Base-by-base conservation (phyloP, 2,329 filamentous ascomycete species). In the Aspergillus sp. region DNA sequence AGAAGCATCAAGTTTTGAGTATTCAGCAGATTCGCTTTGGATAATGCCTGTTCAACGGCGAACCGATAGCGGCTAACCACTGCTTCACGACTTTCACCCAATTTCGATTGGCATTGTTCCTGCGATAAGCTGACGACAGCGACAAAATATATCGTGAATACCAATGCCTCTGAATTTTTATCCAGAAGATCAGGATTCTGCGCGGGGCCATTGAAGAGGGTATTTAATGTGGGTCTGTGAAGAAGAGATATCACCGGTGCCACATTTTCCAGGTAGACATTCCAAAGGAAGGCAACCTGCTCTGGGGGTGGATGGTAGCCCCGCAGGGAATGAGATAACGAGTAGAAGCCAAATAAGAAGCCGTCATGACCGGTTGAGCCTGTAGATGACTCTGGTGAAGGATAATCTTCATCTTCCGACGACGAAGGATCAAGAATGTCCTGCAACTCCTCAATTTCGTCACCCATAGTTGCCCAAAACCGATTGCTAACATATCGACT, bases 391-490 rank as follows among this genome's bases (percentile, higher is more conserved):
- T 71, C 71, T 2, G 76, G 73, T 2, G 77, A 74, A n/a, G 72
- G 64, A 32, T 67, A 59, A 41, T 74, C 68, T n/a, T 80, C 77
- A 25, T 81, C 78, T 12, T 82, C 79, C 22, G 80, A 78, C 27
- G 74, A 77, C 2, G 74, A 68, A 42, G 79, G 74, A 47, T 82
- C 78, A 3, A 84, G 69, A 13, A 83, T 78, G 52, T 80, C 75
- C 55, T 80, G 80, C 55, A 84, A 70, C 58, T 84, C 80, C 60
- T 82, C 79, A 17, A 84, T 76, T 75, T 84, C 80, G 49, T 82
- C 81, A 51, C 77, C 79, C 49, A 84, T 65, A 54, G 72, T 79
- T 4, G 78, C 78, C 78, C 79, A 83, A 53, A 83, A 78, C 23
- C 76, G 76, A 56, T 79, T 82, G 62, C 79, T 83, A 57, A 83